phyloP scores from a whole-genome alignment of 495 filamentous ascomycete species.

The Penicillium manginii region DNA sequence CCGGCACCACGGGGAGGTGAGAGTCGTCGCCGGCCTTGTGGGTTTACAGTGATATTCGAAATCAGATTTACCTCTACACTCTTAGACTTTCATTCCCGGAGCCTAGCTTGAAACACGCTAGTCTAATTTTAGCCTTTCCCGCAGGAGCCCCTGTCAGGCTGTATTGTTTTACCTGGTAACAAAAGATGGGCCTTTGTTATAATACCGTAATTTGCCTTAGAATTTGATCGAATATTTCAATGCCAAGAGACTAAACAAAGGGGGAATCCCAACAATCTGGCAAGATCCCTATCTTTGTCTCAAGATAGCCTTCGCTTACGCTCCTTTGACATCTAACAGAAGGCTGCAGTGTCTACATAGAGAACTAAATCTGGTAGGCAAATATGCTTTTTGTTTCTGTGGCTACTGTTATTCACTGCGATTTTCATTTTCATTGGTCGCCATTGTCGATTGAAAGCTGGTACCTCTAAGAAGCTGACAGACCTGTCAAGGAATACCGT shows the following conservation, averaged over 20 bases:
- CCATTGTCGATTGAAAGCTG: too few species aligned
- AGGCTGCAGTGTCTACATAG: slow-evolving; percentile 13
- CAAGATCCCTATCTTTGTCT: slow-evolving; percentile 7
- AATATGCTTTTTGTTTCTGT: slow-evolving; percentile 1
- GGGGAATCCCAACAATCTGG: neutral
- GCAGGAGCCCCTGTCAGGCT: too few species aligned
- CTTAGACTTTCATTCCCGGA: too few species aligned
- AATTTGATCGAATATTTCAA: neutral
- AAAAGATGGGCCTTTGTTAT: neutral
- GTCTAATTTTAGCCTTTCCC: too few species aligned
- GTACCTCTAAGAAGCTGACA: too few species aligned
- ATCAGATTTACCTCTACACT: too few species aligned
- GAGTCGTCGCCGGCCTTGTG: too few species aligned
- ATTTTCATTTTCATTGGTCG: too few species aligned
- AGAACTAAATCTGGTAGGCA: slow-evolving; percentile 9
- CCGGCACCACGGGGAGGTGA: too few species aligned
- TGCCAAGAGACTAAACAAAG: slow-evolving; percentile 5
- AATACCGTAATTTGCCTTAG: neutral
- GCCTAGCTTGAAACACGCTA: too few species aligned
- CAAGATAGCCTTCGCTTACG: slow-evolving; percentile 11
- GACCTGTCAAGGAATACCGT: too few species aligned
- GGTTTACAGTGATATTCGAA: neutral
- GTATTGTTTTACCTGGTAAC: neutral
- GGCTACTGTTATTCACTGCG: too few species aligned
- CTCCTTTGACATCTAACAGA: slow-evolving; percentile 17